Conservation (phyloP, 202 grass and related monocot species). For the Setaria viridis region DNA sequence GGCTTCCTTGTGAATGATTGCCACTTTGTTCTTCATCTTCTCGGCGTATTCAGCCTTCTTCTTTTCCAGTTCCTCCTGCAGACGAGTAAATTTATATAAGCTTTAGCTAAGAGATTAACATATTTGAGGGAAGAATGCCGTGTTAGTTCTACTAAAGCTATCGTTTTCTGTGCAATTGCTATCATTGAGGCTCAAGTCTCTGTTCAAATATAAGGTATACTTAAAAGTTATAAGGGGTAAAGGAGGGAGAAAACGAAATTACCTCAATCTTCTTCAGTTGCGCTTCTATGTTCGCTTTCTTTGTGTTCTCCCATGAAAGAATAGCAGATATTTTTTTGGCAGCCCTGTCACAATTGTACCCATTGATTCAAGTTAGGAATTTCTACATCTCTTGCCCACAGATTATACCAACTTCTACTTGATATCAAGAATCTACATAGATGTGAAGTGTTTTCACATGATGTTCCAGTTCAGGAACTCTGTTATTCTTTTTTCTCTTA, state of each 20-base stretch:
- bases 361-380: conserved; percentile 26
- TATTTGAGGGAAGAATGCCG: not conserved
- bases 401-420: not conserved
- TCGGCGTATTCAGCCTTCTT: conserved; percentile 92
- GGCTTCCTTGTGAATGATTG: conserved; percentile 80
- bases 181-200: not conserved
- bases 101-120: not conserved
- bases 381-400: conserved; percentile 1
- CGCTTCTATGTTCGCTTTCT: conserved; percentile 85
- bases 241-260: conserved; percentile 4
- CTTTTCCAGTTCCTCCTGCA: conserved; percentile 92
- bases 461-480: not conserved
- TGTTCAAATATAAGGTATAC: conserved; percentile 2
- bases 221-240: conserved; percentile 1
- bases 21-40: conserved; percentile 90
- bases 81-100: not conserved
- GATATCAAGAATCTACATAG: conserved; percentile 1
- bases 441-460: not conserved
- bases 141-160: not conserved
- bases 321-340: conserved; percentile 66
- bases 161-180: not conserved
- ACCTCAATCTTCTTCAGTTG: conserved; percentile 87
- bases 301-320: conserved; percentile 91
- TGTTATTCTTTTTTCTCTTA: conserved; percentile 2
- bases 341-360: conserved; percentile 50